These are phyloP conservation scores for Fusarium continuum DNA, from an alignment of 2,329 filamentous ascomycete genomes.

Conservation along the genomic window DNA sequence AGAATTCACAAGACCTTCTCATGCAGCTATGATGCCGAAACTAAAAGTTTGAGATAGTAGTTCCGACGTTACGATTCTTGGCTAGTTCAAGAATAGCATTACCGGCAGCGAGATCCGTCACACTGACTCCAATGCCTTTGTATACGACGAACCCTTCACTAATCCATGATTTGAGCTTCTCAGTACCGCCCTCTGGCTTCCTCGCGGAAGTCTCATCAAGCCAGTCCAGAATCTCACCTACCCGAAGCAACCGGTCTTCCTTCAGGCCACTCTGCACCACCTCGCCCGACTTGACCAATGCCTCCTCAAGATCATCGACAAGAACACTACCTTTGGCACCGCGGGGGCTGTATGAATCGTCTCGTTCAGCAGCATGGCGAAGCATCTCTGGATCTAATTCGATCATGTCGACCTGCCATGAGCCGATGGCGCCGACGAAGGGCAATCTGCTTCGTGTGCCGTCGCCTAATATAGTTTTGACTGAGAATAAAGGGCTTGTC, in stretches of 20 bases:
- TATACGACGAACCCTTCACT: slow-evolving; percentile 43
- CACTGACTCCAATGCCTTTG: slow-evolving; percentile 41
- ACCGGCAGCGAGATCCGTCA: slow-evolving; percentile 48
- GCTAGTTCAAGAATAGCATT: slow-evolving; percentile 44
- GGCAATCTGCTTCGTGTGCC: slow-evolving; percentile 3
- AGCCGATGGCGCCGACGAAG: slow-evolving; percentile 62
- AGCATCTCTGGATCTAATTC: slow-evolving; percentile 73
- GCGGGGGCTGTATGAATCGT: background rate
- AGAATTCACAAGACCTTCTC: too few species aligned
- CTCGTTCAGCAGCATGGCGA: slow-evolving; percentile 13
- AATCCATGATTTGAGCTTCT: slow-evolving; percentile 11
- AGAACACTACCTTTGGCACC: slow-evolving; percentile 45
- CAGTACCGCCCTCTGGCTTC: background rate
- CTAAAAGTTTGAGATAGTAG: slow-evolving; percentile 20
- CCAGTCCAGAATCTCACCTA: slow-evolving; percentile 56
- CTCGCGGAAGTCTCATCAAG: background rate
- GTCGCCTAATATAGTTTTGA: background rate
- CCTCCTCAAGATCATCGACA: slow-evolving; percentile 66
- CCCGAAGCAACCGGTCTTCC: slow-evolving; percentile 67
- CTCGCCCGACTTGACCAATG: slow-evolving; percentile 72
- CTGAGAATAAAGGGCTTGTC: slow-evolving; percentile 22
- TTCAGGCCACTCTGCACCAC: slow-evolving; percentile 69
- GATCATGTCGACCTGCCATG: slow-evolving; percentile 69
- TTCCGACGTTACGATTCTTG: slow-evolving; percentile 15
- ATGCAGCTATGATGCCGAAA: background rate